phyloP scores from a whole-genome alignment of 805 yeast genomes.

The Pichia eremophila region DNA sequence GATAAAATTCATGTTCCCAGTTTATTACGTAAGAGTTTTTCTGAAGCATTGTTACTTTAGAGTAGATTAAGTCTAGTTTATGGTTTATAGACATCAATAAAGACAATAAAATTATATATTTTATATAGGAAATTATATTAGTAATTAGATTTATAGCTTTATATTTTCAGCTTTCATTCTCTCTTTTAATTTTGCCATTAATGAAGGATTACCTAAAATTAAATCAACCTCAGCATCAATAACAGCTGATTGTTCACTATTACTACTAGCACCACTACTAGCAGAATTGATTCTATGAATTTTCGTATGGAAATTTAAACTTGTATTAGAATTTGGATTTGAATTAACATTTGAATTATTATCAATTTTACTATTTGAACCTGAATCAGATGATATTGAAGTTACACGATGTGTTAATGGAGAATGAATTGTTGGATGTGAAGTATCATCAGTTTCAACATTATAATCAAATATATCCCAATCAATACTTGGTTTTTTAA shows the following conservation, averaged over 20 bases:
- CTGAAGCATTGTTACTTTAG: too few species aligned
- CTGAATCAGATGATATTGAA: neutral
- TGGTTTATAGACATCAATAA: too few species aligned
- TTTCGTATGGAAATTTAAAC: neutral
- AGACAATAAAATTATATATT: too few species aligned
- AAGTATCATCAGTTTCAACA: neutral
- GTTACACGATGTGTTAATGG: neutral
- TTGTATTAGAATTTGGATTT: neutral
- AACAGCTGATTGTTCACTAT: neutral
- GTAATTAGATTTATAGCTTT: neutral
- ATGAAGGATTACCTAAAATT: constrained; percentile 12
- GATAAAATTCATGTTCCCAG: too few species aligned
- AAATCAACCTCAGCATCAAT: constrained; percentile 12
- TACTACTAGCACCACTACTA: constrained; percentile 7
- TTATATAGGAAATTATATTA: neutral
- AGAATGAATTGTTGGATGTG: neutral
- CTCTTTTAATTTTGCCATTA: constrained; percentile 10
- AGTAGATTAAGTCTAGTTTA: too few species aligned
- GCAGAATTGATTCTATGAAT: neutral
- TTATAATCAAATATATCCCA: constrained; percentile 12
- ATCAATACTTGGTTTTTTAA: constrained; percentile 13
- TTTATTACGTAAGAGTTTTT: too few species aligned
- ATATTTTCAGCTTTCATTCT: neutral
- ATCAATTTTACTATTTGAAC: neutral
- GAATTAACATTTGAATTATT: neutral